These are phyloP conservation scores for peach (Prunus persica) DNA, from an alignment of 306 rosid species.

Conservation along the genomic window Prunus_persica_NCBIv2 NC_034014.1:11307501-11308000, in stretches of 20 bases:
- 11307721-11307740: constrained; percentile 64
- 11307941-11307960: not conserved
- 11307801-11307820: constrained; percentile 35
- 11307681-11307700: constrained; percentile 71
- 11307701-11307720: constrained; percentile 44
- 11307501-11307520: constrained; percentile 64
- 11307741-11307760: constrained; percentile 83
- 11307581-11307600: constrained; percentile 31
- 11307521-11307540: constrained; percentile 73
- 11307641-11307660: constrained; percentile 61
- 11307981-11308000: not conserved
- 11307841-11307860: constrained; percentile 59
- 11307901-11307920: no score
- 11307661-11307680: constrained; percentile 55
- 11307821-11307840: constrained; percentile 46
- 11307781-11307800: constrained; percentile 54
- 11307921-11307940: no score
- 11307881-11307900: not conserved
- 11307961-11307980: no score
- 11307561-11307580: constrained; percentile 45
- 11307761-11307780: constrained; percentile 66
- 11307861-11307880: constrained; percentile 12
- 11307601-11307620: constrained; percentile 34
- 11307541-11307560: constrained; percentile 64
- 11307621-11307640: constrained; percentile 44